These are phyloP conservation scores for Paspalum notatum DNA, from an alignment of 176 grass and related monocot genomes.

Conservation along the genomic window DNA sequence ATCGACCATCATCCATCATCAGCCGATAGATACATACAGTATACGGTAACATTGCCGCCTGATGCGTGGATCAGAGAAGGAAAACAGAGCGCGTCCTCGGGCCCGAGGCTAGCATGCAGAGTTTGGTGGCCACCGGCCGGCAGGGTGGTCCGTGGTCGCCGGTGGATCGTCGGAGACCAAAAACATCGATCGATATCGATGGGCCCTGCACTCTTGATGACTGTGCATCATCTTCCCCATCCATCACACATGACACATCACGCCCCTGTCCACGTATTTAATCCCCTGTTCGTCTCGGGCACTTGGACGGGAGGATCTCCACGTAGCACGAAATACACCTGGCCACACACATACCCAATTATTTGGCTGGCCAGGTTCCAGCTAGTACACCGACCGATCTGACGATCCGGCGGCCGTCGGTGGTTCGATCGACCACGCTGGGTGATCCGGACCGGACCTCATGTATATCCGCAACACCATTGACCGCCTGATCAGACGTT, in stretches of 20 bases:
- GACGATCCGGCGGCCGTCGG: neutral
- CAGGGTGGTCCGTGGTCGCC: too few species aligned
- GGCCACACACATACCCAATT: neutral
- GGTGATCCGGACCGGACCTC: neutral
- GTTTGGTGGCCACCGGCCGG: too few species aligned
- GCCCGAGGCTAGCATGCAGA: too few species aligned
- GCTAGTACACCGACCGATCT: neutral
- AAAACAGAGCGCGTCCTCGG: too few species aligned
- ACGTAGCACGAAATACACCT: constrained; percentile 6
- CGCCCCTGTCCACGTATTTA: constrained; percentile 25
- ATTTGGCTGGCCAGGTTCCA: constrained; percentile 3
- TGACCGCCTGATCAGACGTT: neutral
- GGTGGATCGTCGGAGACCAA: neutral
- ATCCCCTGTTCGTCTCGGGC: too few species aligned
- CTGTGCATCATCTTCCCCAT: neutral
- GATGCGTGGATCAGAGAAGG: too few species aligned
- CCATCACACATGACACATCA: neutral
- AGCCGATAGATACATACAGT: too few species aligned
- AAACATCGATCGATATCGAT: neutral
- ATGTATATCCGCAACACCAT: neutral
- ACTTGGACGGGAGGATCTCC: constrained; percentile 35
- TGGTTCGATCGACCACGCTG: neutral
- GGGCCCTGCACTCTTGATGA: neutral
- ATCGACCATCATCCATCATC: too few species aligned
- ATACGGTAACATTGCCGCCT: too few species aligned